Conservation (phyloP, 116 monocot genomes). For the Iris pallida region DNA sequence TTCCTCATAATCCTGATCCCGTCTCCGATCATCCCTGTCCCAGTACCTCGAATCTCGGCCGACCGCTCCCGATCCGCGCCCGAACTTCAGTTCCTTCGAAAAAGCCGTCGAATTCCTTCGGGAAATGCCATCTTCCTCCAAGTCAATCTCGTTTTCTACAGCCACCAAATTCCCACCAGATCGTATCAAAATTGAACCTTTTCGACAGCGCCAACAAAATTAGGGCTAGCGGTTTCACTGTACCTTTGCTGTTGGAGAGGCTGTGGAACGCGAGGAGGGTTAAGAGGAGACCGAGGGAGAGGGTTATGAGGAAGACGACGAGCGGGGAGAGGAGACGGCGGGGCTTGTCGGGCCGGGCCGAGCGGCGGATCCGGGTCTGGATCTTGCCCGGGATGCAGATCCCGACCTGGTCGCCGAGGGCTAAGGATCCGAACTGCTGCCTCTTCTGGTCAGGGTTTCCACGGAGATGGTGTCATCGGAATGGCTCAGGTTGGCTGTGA, state of each 20-base stretch:
- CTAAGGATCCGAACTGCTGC: conserved; percentile 45
- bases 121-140: no score
- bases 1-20: conserved; percentile 55
- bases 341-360: conserved; percentile 7
- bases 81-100: conserved; percentile 31
- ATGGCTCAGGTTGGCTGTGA: no score
- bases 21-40: no score
- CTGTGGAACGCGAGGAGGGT: conserved; percentile 15
- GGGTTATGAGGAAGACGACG: no score
- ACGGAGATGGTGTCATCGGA: no score
- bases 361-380: conserved; percentile 16
- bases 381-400: conserved; percentile 30
- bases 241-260: conserved; percentile 34
- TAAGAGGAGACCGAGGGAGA: no score
- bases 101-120: conserved; percentile 13
- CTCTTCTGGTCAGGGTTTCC: no score
- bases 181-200: no score
- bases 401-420: conserved; percentile 20
- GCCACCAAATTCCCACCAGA: no score
- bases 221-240: neutral
- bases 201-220: no score
- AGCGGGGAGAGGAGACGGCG: no score
- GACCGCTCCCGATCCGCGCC: conserved; percentile 24
- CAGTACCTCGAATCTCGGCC: no score
- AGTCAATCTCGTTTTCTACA: conserved; percentile 14